Percentiles rank a stretch among this genome's conserved stretches.
Conservation (phyloP, 2,329 filamentous ascomycete genomes). For the Colletotrichum kahawae region DNA sequence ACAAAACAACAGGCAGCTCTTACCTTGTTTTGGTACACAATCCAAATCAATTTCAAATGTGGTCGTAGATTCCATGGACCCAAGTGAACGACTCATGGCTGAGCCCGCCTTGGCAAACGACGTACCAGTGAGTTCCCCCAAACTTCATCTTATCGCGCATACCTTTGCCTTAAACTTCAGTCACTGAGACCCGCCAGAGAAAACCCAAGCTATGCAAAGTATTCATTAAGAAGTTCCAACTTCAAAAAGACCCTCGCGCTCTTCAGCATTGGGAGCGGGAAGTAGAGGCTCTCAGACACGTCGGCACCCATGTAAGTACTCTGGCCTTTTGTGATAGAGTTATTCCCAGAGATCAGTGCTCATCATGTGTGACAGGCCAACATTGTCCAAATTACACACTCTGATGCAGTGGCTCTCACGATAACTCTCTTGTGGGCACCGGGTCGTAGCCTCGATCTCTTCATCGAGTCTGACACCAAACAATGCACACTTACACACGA, state of each 20-base stretch:
- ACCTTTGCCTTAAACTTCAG: not conserved
- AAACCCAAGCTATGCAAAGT: not conserved
- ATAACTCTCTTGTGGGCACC: not conserved
- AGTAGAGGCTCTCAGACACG: not conserved
- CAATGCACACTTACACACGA: not conserved
- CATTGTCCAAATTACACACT: not conserved
- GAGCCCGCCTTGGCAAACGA: not conserved
- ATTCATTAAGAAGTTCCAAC: not conserved
- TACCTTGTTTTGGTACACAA: not conserved
- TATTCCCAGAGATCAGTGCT: not conserved
- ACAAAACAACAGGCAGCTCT: not conserved
- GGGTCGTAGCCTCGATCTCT: not conserved
- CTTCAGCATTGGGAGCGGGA: not conserved
- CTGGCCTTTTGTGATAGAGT: not conserved
- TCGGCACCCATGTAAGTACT: not conserved
- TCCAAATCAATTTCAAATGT: too few relatives aligned
- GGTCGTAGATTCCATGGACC: not conserved
- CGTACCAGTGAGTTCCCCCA: not conserved
- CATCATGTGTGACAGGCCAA: not conserved
- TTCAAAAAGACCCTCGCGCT: not conserved
- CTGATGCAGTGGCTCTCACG: not conserved
- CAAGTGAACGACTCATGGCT: fast-evolving
- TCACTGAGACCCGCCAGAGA: not conserved
- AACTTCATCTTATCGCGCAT: fast-evolving
- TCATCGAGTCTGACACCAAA: not conserved